Percentiles rank a stretch among this genome's conserved stretches.
Conservation (phyloP, 1,284 basidiomycete species). For the Rhodotorula sp. region DNA sequence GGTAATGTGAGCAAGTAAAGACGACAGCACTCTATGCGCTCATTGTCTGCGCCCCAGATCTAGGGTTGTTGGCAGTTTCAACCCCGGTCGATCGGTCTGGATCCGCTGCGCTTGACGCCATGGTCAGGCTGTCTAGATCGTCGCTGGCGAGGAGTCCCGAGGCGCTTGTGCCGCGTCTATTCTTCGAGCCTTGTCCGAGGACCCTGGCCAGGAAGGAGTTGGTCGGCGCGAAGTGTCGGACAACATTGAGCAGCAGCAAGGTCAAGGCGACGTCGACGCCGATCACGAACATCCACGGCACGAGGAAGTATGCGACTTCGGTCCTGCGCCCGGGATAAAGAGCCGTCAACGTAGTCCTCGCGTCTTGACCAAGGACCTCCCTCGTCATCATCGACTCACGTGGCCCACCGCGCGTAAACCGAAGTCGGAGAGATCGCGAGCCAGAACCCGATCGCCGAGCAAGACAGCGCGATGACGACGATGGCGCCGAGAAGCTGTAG, state of each 20-base stretch:
- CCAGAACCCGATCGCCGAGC: slow-evolving; percentile 13
- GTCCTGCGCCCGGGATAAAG: neutral
- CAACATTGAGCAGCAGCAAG: slow-evolving; percentile 15
- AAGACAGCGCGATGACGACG: slow-evolving; percentile 7
- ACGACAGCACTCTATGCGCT: too few species aligned
- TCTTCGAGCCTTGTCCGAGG: too few species aligned
- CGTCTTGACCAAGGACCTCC: neutral
- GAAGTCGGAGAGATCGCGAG: slow-evolving; percentile 5
- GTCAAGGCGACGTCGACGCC: slow-evolving; percentile 10
- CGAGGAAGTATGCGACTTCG: slow-evolving; percentile 20
- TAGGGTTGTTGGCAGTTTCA: too few species aligned
- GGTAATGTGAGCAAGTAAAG: too few species aligned
- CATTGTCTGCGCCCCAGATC: too few species aligned
- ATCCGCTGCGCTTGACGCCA: too few species aligned
- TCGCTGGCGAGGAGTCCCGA: too few species aligned
- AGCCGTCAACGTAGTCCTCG: too few species aligned
- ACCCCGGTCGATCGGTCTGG: too few species aligned
- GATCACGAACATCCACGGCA: slow-evolving; percentile 26
- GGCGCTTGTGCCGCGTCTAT: too few species aligned
- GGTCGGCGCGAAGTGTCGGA: neutral
- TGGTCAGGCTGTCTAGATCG: too few species aligned
- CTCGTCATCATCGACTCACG: neutral
- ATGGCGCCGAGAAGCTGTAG: slow-evolving; percentile 18
- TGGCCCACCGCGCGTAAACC: slow-evolving; percentile 2
- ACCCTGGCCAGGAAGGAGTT: too few species aligned